phyloP scores from a whole-genome alignment of 371 early-diverging fungal species.

The Mortierella polycephala region DNA sequence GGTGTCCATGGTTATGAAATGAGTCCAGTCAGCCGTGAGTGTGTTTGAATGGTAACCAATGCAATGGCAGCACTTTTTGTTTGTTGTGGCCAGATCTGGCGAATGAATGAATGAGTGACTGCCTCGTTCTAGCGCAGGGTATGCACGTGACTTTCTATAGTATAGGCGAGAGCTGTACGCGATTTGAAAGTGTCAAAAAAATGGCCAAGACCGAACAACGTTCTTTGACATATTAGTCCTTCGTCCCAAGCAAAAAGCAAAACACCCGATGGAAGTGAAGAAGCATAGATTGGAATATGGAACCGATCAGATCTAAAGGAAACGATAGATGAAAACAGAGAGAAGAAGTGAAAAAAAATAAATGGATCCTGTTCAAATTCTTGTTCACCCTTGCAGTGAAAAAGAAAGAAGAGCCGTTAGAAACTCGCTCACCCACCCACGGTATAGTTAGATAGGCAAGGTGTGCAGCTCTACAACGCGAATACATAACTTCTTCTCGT shows the following conservation, averaged over 20 bases:
- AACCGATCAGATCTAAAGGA: neutral
- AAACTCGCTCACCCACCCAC: too few relatives aligned
- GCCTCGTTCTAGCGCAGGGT: too few relatives aligned
- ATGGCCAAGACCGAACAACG: neutral
- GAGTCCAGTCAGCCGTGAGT: neutral
- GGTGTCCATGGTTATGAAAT: slow-evolving; percentile 13
- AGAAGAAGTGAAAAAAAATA: neutral
- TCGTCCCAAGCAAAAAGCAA: too few relatives aligned
- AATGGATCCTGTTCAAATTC: neutral
- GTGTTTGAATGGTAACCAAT: too few relatives aligned
- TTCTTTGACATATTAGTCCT: too few relatives aligned
- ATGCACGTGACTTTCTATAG: neutral
- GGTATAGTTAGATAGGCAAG: neutral
- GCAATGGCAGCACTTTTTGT: neutral
- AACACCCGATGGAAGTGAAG: neutral
- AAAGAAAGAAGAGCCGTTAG: neutral
- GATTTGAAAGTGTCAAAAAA: neutral
- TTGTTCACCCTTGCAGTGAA: neutral
- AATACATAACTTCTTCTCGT: neutral
- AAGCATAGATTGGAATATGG: slow-evolving; percentile 18
- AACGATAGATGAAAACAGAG: neutral
- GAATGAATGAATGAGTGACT: too few relatives aligned
- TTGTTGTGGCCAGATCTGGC: neutral
- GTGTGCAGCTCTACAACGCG: neutral
- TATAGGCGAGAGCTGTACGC: neutral